These are phyloP conservation scores for Macaranga tanarius DNA, from an alignment of 441 rosid genomes.

Conservation along the genomic window DNA sequence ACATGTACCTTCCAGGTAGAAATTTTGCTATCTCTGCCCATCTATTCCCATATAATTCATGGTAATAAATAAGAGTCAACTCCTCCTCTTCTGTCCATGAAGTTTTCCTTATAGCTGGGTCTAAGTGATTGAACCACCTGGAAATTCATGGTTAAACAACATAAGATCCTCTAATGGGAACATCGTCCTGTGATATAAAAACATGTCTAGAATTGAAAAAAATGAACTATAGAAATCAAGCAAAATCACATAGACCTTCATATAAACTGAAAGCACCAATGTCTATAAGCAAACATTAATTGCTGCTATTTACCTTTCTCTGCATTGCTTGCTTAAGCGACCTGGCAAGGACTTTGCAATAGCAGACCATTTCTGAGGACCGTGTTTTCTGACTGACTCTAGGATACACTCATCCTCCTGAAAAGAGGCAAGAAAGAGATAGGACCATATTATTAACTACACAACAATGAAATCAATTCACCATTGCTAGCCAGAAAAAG, in stretches of 20 bases:
- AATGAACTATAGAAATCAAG: too few relatives aligned
- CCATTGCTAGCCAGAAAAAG: not conserved
- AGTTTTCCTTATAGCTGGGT: conserved; percentile 79
- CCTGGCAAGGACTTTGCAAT: conserved; percentile 87
- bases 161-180: conserved; percentile 6
- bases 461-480: not conserved
- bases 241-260: too few relatives aligned
- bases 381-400: conserved; percentile 58
- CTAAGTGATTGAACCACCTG: conserved; percentile 98
- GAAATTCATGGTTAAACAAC: conserved; percentile 1
- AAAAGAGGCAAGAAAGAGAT: conserved; percentile 11
- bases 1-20: conserved; percentile 81
- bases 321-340: conserved; percentile 94
- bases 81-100: conserved; percentile 94
- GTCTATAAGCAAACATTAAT: not conserved
- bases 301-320: conserved; percentile 64
- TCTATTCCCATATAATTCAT: conserved; percentile 66
- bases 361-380: conserved; percentile 83
- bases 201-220: not conserved
- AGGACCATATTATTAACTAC: conserved; percentile 5
- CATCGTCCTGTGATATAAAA: not conserved
- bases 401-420: conserved; percentile 89
- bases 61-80: conserved; percentile 63
- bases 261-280: too few relatives aligned
- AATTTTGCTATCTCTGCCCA: conserved; percentile 94